Evolutionary conservation across 352 stramenopile species (phyloP), one percentile per base, ranked within the genome.

Genomic region (Peronospora tabacina): DNA sequence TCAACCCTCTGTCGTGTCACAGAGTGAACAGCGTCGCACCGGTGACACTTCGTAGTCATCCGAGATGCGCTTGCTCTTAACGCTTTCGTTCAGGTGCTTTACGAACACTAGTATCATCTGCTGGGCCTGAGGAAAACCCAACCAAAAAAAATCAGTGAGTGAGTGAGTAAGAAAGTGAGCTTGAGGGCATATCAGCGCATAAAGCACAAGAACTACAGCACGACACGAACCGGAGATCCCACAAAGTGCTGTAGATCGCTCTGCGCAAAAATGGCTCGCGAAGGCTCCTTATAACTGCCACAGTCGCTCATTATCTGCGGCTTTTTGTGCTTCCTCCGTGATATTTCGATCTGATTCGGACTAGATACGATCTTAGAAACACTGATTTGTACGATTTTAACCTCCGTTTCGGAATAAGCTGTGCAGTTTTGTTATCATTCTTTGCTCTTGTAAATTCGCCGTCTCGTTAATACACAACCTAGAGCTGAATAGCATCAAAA

Each of bases 401-500:
- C 57, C 56, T 61, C 51, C 56, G 56, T 35, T 39, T 58, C 30
- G 6, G 8, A 33, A 49, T 44, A 45, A 43, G 33, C n/a, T 26
- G 22, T 26, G 22, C 22, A 26, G 5, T 26, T 26, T 26, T 26
- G 22, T 26, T 52, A 16, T 30, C 55, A 44, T 44, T 33, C 22
- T 40, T 26, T 29, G 5, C 42, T 47, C 35, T n/a, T 63, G 9
- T 39, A 12, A 26, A 32, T 49, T 24, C 7, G 48, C 48, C 44
- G 30, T 49, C 35, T 20, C 12, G 5, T 36, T 16, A 16, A 7
- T 15, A 36, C 30, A 36, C 32, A 40, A 19, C 44, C 44, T 70
- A 85, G 17, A 92, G 63, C 64, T 87, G 75, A 49, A 95, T 85
- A 17, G 85, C 82, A 43, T 95, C 85, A 51, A 95, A 95, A 34